Base-by-base conservation (phyloP, 805 yeast species). In the Isabelozyma rhagii region DNA sequence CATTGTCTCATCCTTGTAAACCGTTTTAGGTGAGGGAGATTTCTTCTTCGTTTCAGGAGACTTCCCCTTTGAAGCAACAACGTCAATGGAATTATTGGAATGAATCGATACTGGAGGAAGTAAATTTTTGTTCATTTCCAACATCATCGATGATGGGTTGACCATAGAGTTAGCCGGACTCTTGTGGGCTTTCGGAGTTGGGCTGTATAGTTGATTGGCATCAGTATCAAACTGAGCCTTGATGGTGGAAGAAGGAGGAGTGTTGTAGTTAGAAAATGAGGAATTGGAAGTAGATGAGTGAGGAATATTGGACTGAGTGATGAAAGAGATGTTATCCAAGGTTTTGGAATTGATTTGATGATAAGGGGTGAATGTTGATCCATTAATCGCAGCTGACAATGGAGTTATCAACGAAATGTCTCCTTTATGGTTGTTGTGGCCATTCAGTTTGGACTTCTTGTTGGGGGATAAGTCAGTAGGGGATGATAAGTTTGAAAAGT, bases 301-400 rank as follows among this genome's bases (percentile, higher is more conserved):
- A 10, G 71, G 62, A 25, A 70, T 57, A 43, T 69, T 70, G 10
- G 59, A 54, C 38, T 60, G 66, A 31, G 73, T 68, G 38, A 68
- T 61, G 54, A 52, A 55, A 10, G 71, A 63, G 29, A 70, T 57
- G 44, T 69, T 70, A 42, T 69, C 74, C 56, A 69, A 54, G 8
- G 74, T 60, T 47, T 62, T 66, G n/a, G 67, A 41, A 53, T 67
- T 66, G 47, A 69, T 58, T 44, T 56, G 63, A 49, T 52, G 50
- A 28, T 54, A 58, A 10, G 63, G 60, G 15, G 63, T 51, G 48
- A 52, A 58, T 4, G 55, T 39, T 7, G 56, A 49, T 6, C 50
- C 51, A 43, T 46, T 50, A 29, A 51, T 47, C 1, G 58, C 56
- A 8, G 58, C 43, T 3, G 62, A 52, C 14, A 59, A 50, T 6